A percentile compares a stretch with the other conserved stretches of the same genome.
Conservation (phyloP, 192 early-diverging fungal species). For the Geranomyces variabilis region DNA sequence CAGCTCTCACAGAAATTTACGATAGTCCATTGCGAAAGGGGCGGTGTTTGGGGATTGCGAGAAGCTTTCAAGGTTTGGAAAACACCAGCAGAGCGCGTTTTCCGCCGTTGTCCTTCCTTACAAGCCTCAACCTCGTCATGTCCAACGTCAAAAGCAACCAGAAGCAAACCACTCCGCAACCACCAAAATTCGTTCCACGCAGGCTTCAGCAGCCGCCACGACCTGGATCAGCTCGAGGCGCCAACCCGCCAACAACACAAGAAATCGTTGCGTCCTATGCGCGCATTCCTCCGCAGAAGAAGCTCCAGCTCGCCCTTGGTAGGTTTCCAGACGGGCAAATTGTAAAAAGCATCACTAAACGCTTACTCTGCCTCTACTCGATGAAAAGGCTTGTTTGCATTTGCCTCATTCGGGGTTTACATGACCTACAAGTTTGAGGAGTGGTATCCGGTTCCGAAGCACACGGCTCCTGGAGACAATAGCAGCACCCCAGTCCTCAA, state of each 20-base stretch:
- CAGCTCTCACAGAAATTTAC: constrained; percentile 24
- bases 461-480: not conserved
- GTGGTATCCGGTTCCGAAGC: constrained; percentile 12
- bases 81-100: no score
- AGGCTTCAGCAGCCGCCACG: no score
- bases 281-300: not conserved
- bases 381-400: constrained; percentile 1
- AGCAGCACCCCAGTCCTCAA: not conserved
- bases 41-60: not conserved
- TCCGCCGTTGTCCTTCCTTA: no score
- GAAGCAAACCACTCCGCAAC: no score
- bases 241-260: not conserved
- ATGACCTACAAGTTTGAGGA: constrained; percentile 11
- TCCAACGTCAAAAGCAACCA: no score
- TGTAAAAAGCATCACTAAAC: not conserved
- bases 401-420: not conserved
- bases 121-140: no score
- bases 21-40: constrained; percentile 24
- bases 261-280: not conserved
- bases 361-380: not conserved
- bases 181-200: no score
- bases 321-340: not conserved
- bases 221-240: not conserved
- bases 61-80: no score
- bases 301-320: constrained; percentile 1